These are phyloP conservation scores for Arxiozyma telluris DNA, from an alignment of 1,139 yeast species.

Conservation along the genomic window DNA sequence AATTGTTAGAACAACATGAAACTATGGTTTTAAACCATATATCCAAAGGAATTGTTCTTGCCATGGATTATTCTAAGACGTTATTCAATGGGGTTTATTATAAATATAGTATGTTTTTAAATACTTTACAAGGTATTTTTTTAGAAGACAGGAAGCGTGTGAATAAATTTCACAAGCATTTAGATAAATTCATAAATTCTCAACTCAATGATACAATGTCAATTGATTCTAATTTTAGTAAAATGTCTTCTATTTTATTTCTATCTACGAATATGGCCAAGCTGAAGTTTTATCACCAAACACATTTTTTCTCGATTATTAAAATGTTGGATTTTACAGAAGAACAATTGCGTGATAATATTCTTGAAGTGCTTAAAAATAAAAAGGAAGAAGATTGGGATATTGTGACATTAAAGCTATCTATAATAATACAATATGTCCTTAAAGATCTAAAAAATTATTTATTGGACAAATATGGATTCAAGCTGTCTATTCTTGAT, in stretches of 20 bases:
- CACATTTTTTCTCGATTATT: constrained; percentile 16
- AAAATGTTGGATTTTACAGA: constrained; percentile 16
- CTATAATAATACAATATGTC: constrained; percentile 8
- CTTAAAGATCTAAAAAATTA: constrained; percentile 10
- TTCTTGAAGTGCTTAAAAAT: constrained; percentile 12
- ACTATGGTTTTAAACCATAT: constrained; percentile 60
- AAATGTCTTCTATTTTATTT: constrained; percentile 14
- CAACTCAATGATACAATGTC: constrained; percentile 10
- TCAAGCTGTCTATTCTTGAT: constrained; percentile 1
- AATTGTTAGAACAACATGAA: constrained; percentile 57
- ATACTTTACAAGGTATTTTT: constrained; percentile 12
- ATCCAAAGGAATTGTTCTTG: constrained; percentile 52
- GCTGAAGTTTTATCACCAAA: constrained; percentile 16
- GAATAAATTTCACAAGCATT: constrained; percentile 14
- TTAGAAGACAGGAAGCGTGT: constrained; percentile 14
- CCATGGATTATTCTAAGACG: constrained; percentile 38
- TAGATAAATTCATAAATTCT: constrained; percentile 13
- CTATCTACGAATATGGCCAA: constrained; percentile 18
- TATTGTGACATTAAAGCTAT: not conserved
- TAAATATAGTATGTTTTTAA: constrained; percentile 18
- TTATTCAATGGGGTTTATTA: constrained; percentile 13
- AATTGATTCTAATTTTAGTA: constrained; percentile 4
- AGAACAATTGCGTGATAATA: constrained; percentile 21
- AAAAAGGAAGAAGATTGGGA: not conserved
- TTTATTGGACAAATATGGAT: constrained; percentile 12